phyloP scores from a whole-genome alignment of 2,329 filamentous ascomycete species.

The Nannizzia gypsea region DNA sequence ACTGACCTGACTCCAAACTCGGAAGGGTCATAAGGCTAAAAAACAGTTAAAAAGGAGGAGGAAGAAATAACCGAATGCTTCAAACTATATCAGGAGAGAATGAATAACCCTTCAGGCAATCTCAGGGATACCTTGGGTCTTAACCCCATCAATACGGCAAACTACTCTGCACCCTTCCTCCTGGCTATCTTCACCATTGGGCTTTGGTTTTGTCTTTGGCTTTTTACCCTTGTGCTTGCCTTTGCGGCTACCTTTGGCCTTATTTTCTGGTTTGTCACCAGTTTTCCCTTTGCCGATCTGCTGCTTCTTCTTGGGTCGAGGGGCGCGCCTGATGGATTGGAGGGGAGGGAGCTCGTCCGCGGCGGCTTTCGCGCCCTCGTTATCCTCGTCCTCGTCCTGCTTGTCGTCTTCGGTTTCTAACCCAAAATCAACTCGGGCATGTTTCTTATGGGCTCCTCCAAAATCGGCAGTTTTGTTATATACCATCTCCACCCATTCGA shows the following conservation, averaged over 20 bases:
- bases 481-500: slow-evolving; percentile 33
- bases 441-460: not conserved
- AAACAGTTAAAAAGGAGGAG: too few relatives aligned
- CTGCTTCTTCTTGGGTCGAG: not conserved
- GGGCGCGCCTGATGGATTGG: not conserved
- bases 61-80: too few relatives aligned
- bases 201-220: not conserved
- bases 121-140: slow-evolving; percentile 12
- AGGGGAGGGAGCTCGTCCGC: not conserved
- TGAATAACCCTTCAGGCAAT: slow-evolving; percentile 7
- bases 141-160: slow-evolving; percentile 15
- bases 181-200: not conserved
- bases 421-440: not conserved
- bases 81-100: not conserved
- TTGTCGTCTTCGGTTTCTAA: not conserved
- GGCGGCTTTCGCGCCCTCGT: slow-evolving; percentile 17
- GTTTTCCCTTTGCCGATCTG: not conserved
- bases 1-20: not conserved
- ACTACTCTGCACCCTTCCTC: slow-evolving; percentile 10
- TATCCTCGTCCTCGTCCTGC: slow-evolving; percentile 25
- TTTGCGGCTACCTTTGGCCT: not conserved
- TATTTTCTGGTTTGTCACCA: not conserved
- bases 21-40: not conserved
- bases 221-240: not conserved
- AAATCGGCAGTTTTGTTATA: slow-evolving; percentile 22